These are phyloP conservation scores for Syzygium oleosum DNA, from an alignment of 345 rosid species.

Conservation along the genomic window DNA sequence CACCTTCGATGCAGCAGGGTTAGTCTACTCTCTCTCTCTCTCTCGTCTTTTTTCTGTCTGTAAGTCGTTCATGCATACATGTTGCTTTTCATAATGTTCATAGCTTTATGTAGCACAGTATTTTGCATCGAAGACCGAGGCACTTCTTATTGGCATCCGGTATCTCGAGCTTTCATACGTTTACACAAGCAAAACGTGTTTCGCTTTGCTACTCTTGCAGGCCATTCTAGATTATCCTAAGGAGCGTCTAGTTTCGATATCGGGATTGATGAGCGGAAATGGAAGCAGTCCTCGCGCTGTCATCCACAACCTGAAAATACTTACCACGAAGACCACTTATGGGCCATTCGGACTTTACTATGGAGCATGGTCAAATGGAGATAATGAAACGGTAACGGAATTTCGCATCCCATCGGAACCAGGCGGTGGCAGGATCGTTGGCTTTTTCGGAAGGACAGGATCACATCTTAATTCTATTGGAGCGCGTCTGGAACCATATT, in stretches of 20 bases:
- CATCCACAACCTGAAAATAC: neutral
- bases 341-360: neutral
- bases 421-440: neutral
- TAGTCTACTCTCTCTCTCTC: no score
- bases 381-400: no score
- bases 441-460: neutral
- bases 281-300: neutral
- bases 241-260: neutral
- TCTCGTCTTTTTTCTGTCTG: neutral
- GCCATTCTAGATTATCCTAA: neutral
- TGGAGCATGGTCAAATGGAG: neutral
- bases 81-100: neutral
- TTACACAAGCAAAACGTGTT: neutral
- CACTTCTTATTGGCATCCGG: neutral
- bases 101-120: neutral
- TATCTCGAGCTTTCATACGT: neutral
- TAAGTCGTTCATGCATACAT: neutral
- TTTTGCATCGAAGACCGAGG: neutral
- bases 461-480: neutral
- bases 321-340: neutral
- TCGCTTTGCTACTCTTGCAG: neutral
- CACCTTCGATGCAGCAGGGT: no score
- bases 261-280: rapidly evolving
- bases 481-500: neutral
- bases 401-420: neutral